phyloP scores from a whole-genome alignment of 1,139 yeast genomes.

The Hansenula lynferdii region DNA sequence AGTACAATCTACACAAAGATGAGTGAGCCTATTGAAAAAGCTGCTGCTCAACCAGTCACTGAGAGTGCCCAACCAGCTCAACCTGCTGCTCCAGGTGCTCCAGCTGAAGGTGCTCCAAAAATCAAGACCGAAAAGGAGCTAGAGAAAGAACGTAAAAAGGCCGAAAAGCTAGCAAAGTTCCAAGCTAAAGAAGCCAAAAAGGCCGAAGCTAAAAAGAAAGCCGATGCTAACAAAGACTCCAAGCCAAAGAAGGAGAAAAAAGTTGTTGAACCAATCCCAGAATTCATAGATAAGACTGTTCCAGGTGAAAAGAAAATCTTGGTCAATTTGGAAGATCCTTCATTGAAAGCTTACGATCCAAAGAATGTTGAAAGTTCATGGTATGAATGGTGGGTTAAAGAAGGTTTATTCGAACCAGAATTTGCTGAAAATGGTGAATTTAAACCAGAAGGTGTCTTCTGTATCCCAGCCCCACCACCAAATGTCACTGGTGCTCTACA shows the following conservation, averaged over 20 bases:
- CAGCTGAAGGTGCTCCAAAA: conserved; percentile 12
- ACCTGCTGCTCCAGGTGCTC: conserved; percentile 4
- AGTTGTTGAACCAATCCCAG: conserved; percentile 72
- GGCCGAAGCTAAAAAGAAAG: conserved; percentile 34
- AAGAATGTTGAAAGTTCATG: conserved; percentile 92
- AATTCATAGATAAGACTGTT: conserved; percentile 73
- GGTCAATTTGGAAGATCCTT: conserved; percentile 82
- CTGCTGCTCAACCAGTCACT: conserved; percentile 5
- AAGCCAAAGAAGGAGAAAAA: conserved; percentile 73
- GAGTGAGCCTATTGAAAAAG: conserved; percentile 13
- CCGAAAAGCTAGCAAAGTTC: conserved; percentile 93
- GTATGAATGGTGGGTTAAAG: conserved; percentile 96
- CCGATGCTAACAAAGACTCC: conserved; percentile 31
- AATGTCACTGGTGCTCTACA: conserved; percentile 98
- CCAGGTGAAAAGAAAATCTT: conserved; percentile 90
- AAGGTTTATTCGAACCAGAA: conserved; percentile 87
- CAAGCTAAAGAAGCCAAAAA: conserved; percentile 89
- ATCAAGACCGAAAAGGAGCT: conserved; percentile 70
- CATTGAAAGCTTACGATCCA: conserved; percentile 92
- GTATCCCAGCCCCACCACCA: conserved; percentile 98
- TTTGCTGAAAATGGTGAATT: conserved; percentile 67
- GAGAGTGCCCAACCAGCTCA: too few species aligned
- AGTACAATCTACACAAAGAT: conserved; percentile 7
- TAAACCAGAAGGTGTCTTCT: conserved; percentile 79
- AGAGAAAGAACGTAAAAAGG: conserved; percentile 94